A percentile compares a stretch with the other conserved stretches of the same genome.
Evolutionary conservation across 1,139 yeast genomes (phyloP).

Genomic region (Kodamaea plutei): DNA sequence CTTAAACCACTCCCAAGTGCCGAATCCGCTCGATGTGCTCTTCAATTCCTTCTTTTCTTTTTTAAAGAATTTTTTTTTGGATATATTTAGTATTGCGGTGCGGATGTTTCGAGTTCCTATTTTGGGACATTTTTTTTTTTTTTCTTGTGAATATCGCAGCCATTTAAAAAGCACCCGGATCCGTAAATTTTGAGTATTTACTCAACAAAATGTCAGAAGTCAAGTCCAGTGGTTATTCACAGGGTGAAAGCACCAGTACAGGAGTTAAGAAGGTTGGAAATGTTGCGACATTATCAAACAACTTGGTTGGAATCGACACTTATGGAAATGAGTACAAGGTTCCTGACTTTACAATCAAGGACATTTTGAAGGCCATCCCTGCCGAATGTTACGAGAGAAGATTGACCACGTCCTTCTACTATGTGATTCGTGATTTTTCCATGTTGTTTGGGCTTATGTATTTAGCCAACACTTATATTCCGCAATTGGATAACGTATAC

Average conservation of each 20-base stretch:
- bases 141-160: no score
- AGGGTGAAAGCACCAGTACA: conserved; percentile 7
- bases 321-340: conserved; percentile 64
- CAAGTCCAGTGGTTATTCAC: conserved; percentile 9
- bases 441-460: conserved; percentile 50
- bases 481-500: conserved; percentile 21
- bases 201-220: conserved; percentile 10
- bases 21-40: no score
- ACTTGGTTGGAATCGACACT: conserved; percentile 50
- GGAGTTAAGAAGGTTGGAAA: conserved; percentile 31
- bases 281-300: conserved; percentile 29
- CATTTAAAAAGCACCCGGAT: no score
- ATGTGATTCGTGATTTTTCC: conserved; percentile 61
- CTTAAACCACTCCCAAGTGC: no score
- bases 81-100: no score
- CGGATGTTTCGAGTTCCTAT: no score
- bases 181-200: no score
- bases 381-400: conserved; percentile 71
- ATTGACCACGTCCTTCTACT: conserved; percentile 51
- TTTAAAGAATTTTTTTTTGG: no score
- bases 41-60: no score
- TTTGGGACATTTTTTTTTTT: no score
- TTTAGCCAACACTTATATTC: conserved; percentile 50
- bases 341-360: conserved; percentile 73
- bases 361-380: conserved; percentile 69